phyloP scores from a whole-genome alignment of 176 grass and related monocot species.

The Neostapfia colusana region DNA sequence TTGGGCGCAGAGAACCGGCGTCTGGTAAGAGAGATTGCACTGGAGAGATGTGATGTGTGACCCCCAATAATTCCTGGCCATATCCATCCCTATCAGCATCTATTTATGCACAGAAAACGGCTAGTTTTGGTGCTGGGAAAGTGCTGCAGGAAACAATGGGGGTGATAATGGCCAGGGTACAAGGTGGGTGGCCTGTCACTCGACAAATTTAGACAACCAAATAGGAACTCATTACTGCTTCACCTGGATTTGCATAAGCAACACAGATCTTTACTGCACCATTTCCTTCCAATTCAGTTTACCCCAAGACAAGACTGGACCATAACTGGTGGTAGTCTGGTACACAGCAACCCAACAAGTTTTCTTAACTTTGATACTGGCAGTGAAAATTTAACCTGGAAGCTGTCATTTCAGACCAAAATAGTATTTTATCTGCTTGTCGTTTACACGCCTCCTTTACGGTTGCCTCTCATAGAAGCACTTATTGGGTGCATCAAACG shows the following conservation, averaged over 20 bases:
- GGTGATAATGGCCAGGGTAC: constrained; percentile 21
- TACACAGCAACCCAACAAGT: not conserved
- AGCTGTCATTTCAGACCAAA: not conserved
- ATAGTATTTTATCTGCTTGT: not conserved
- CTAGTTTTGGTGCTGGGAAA: constrained; percentile 14
- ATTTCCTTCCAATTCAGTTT: not conserved
- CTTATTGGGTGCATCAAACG: constrained; percentile 11
- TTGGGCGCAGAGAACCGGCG: constrained; percentile 18
- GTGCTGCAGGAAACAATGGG: not conserved
- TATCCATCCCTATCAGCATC: constrained; percentile 29
- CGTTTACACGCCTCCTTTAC: not conserved
- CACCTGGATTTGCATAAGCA: constrained; percentile 13
- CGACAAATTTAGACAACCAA: constrained; percentile 16
- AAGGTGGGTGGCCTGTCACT: constrained; percentile 49
- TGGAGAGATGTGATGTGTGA: constrained; percentile 25
- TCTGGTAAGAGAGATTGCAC: constrained; percentile 27
- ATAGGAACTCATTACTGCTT: constrained; percentile 15
- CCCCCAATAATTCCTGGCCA: constrained; percentile 34
- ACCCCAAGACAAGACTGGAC: not conserved
- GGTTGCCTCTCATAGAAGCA: constrained; percentile 6
- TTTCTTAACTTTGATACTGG: not conserved
- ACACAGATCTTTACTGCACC: not conserved
- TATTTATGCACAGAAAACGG: constrained; percentile 1
- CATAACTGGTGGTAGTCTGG: not conserved
- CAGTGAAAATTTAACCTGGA: not conserved